phyloP scores from a whole-genome alignment of 306 rosid genomes.

The Rubus parviflorus region DNA sequence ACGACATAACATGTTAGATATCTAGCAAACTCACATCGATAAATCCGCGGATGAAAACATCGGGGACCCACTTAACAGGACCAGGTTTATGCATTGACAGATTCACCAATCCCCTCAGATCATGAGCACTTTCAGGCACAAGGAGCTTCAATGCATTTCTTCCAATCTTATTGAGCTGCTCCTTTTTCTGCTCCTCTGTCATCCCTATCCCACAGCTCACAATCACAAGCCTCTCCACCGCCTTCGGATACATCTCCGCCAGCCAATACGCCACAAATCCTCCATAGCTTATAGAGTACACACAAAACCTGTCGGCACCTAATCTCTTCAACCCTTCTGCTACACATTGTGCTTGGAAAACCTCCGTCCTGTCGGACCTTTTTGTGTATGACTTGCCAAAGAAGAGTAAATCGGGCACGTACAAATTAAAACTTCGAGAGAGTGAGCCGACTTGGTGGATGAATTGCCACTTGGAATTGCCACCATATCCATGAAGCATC shows the following conservation, averaged over 20 bases:
- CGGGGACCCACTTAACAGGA: conserved; percentile 30
- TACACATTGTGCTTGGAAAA: conserved; percentile 38
- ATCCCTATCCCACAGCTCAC: conserved; percentile 43
- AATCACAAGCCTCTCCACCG: conserved; percentile 44
- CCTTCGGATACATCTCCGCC: conserved; percentile 36
- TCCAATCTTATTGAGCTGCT: conserved; percentile 29
- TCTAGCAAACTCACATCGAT: conserved; percentile 16
- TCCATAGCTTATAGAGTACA: conserved; percentile 45
- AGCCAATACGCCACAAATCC: conserved; percentile 43
- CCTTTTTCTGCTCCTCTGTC: conserved; percentile 35
- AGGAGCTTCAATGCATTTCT: conserved; percentile 36
- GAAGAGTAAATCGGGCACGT: conserved; percentile 38
- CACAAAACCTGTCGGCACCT: conserved; percentile 24
- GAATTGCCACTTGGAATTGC: conserved; percentile 44
- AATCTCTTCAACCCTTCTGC: conserved; percentile 34
- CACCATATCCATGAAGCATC: conserved; percentile 49
- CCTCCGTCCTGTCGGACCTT: conserved; percentile 27
- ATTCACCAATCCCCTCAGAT: conserved; percentile 29
- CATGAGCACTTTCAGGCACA: conserved; percentile 32
- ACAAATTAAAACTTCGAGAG: conserved; percentile 27
- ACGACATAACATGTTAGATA: not conserved
- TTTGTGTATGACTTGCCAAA: conserved; percentile 40
- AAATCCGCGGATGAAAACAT: conserved; percentile 20
- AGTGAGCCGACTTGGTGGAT: conserved; percentile 33
- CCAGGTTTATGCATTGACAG: conserved; percentile 20